Evolutionary conservation across 139 green algal genomes (phyloP).

Genomic region (Tetradesmus obliquus): DNA sequence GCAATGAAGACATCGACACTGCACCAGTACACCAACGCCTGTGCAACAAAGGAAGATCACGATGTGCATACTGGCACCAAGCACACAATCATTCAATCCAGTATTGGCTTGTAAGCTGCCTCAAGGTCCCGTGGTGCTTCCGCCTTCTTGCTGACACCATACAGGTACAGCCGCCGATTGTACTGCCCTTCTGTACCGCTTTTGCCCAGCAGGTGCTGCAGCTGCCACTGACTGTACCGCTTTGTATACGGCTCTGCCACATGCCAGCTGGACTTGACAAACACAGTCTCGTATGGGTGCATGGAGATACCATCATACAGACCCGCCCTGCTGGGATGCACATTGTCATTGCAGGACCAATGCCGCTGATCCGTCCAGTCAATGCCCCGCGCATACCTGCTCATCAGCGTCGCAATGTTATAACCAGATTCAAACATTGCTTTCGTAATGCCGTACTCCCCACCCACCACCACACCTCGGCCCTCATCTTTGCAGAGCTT

Average conservation of each 20-base stretch:
- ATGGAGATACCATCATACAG: conserved; percentile 81
- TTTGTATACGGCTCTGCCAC: conserved; percentile 78
- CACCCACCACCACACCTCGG: conserved; percentile 58
- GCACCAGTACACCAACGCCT: no score
- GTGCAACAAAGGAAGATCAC: no score
- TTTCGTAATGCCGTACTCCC: conserved; percentile 80
- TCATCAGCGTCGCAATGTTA: conserved; percentile 82
- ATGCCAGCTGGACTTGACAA: conserved; percentile 81
- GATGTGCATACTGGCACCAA: no score
- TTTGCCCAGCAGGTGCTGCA: conserved; percentile 55
- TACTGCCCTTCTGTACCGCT: conserved; percentile 70
- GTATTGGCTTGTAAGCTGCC: conserved; percentile 13
- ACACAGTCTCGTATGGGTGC: conserved; percentile 85
- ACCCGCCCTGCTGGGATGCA: conserved; percentile 79
- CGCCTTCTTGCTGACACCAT: conserved; percentile 10
- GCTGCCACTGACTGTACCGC: conserved; percentile 67
- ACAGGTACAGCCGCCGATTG: conserved; percentile 73
- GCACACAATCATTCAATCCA: no score
- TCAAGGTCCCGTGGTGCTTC: conserved; percentile 37
- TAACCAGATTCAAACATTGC: conserved; percentile 66
- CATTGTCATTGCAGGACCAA: conserved; percentile 69
- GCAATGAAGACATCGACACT: no score
- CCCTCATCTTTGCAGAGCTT: conserved; percentile 70
- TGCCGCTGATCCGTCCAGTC: conserved; percentile 56
- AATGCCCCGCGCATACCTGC: conserved; percentile 61